phyloP scores from a whole-genome alignment of 116 monocot species.

The Trichopus zeylanicus region DNA sequence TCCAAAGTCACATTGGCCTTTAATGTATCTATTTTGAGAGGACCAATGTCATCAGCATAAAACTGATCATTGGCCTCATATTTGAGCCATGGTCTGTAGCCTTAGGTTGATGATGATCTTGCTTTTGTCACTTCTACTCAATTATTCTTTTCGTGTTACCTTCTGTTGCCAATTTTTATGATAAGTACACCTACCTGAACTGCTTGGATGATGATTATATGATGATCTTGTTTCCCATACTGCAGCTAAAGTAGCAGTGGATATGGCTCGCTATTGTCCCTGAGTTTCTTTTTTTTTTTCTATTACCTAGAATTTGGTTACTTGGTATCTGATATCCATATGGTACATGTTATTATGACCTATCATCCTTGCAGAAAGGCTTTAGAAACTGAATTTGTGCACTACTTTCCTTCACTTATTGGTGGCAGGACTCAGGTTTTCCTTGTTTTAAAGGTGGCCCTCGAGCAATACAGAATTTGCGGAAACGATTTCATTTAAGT shows the following conservation, averaged over 20 bases:
- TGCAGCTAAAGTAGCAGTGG: neutral
- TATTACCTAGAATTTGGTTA: neutral
- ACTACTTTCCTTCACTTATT: neutral
- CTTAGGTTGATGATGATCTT: too few relatives aligned
- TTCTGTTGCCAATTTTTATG: too few relatives aligned
- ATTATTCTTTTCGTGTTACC: too few relatives aligned
- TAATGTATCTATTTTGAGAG: neutral
- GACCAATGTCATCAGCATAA: too few relatives aligned
- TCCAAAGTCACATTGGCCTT: neutral
- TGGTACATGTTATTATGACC: too few relatives aligned
- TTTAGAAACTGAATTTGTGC: neutral
- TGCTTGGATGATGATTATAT: too few relatives aligned
- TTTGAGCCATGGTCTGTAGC: too few relatives aligned
- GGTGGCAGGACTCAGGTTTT: constrained; percentile 91
- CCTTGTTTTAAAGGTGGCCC: constrained; percentile 95
- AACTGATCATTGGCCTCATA: too few relatives aligned
- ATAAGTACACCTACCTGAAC: too few relatives aligned
- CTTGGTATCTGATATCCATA: neutral
- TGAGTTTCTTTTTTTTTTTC: neutral
- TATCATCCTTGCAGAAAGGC: neutral
- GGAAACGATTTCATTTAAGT: constrained; percentile 93
- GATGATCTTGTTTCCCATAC: too few relatives aligned
- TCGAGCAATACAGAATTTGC: constrained; percentile 91
- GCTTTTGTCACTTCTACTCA: too few relatives aligned
- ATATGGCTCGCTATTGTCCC: neutral